phyloP scores from a whole-genome alignment of 768 basidiomycete species.

The Scleroderma citrinum region DNA sequence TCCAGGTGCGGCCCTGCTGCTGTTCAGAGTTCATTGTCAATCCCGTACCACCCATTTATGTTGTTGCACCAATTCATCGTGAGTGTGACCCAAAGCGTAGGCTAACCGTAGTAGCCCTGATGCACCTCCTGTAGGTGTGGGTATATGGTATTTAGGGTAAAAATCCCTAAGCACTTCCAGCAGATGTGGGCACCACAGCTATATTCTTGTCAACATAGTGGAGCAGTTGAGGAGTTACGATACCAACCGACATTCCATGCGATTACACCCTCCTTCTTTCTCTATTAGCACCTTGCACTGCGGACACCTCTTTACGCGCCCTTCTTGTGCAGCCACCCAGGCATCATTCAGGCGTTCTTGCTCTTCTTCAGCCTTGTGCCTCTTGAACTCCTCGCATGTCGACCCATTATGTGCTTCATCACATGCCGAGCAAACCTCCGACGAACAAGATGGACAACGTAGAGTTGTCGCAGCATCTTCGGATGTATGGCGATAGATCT shows the following conservation, averaged over 20 bases:
- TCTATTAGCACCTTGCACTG: conserved; percentile 65
- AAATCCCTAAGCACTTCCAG: neutral
- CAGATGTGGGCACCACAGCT: neutral
- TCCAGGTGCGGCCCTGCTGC: too few relatives aligned
- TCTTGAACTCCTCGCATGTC: conserved; percentile 43
- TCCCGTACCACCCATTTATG: too few relatives aligned
- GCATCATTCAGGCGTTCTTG: conserved; percentile 34
- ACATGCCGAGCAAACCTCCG: conserved; percentile 60
- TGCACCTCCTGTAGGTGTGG: neutral
- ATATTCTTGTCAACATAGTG: neutral
- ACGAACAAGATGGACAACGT: conserved; percentile 65
- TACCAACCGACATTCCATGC: conserved; percentile 55
- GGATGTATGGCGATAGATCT: conserved; percentile 57
- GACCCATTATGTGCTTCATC: conserved; percentile 54
- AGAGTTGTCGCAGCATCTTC: conserved; percentile 34
- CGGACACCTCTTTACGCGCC: conserved; percentile 66
- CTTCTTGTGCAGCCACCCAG: conserved; percentile 53
- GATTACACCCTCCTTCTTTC: conserved; percentile 69
- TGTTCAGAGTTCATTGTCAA: too few relatives aligned
- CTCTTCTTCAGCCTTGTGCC: conserved; percentile 30
- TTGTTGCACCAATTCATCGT: too few relatives aligned
- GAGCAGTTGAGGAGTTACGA: neutral
- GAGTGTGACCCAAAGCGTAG: neutral
- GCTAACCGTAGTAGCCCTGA: neutral
- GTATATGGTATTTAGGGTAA: neutral